Evolutionary conservation across 225 moss, liverwort and hornwort species (phyloP).

Genomic region (Straminergon stramineum): DNA sequence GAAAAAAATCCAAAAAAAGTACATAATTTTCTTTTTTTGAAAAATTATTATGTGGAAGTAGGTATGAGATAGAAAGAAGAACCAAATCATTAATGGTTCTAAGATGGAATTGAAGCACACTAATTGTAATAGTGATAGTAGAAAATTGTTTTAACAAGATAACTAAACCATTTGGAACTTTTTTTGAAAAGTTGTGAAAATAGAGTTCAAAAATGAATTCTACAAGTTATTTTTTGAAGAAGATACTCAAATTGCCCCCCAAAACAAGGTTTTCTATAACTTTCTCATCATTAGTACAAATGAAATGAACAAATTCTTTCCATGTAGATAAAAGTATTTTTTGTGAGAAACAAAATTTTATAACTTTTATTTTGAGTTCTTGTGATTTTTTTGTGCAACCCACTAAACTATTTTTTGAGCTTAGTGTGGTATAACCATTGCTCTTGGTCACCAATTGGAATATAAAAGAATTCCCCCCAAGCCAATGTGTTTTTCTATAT

Average conservation of each 20-base stretch:
- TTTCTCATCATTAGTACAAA: background rate
- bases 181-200: background rate
- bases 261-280: background rate
- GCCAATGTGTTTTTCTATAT: background rate
- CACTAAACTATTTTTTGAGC: rapidly evolving
- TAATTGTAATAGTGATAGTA: background rate
- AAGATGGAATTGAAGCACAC: background rate
- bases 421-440: background rate
- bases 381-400: background rate
- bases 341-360: background rate
- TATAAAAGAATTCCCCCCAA: background rate
- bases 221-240: background rate
- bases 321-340: background rate
- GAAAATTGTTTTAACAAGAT: background rate
- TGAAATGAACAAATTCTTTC: background rate
- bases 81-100: too few species aligned
- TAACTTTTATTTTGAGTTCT: background rate
- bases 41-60: too few species aligned
- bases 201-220: too few species aligned
- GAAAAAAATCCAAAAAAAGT: too few species aligned
- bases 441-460: background rate
- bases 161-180: background rate
- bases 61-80: background rate
- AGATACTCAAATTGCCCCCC: rapidly evolving
- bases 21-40: too few species aligned